Evolutionary conservation across 2,329 filamentous ascomycete species (phyloP), one percentile per base, ranked within the genome.

Genomic region (Alternaria brassicae): DNA sequence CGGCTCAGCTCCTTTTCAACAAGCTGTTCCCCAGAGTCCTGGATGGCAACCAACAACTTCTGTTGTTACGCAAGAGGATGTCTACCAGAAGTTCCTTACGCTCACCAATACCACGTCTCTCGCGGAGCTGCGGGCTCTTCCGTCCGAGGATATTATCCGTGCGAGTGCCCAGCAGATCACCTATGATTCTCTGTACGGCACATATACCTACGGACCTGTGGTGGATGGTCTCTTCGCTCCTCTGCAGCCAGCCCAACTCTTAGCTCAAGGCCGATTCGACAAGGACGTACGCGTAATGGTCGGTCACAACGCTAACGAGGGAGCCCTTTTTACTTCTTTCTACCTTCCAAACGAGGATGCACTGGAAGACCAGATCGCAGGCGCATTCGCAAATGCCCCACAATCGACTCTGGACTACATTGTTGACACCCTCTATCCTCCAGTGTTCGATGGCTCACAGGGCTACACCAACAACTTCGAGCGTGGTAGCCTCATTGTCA

Each of bases 391-490:
- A 0, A 70, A 71, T 13, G 63, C 78, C 27, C 72, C 75, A 9
- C 61, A 68, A 8, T 54, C 62, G 19, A 65, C 71, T 10, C 34
- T 84, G 39, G 61, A 79, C 19, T 80, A 83, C 63, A 77, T 86
- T 47, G 67, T 72, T 3, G 64, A 79, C 3, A 77, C 70, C 0
- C 74, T 86, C 9, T 86, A 86, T 70, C 85, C 85, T 3, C 70
- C 81, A 2, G 68, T 82, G 32, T 84, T 81, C 62, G 73, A 81
- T 66, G 83, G 81, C 34, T 77, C 72, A 15, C 76, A 81, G 42
- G 76, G 76, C 9, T 87, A 86, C 73, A 79, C 66, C 0, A 79
- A 75, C 45, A 66, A 82, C 36, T 80, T 80, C 61, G 72, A 70
- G 12, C 82, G 85, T 8, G 74, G 75, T 0, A 71, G 74, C 10